phyloP scores from a whole-genome alignment of 2,329 filamentous ascomycete genomes.

The Colletotrichum sp. region DNA sequence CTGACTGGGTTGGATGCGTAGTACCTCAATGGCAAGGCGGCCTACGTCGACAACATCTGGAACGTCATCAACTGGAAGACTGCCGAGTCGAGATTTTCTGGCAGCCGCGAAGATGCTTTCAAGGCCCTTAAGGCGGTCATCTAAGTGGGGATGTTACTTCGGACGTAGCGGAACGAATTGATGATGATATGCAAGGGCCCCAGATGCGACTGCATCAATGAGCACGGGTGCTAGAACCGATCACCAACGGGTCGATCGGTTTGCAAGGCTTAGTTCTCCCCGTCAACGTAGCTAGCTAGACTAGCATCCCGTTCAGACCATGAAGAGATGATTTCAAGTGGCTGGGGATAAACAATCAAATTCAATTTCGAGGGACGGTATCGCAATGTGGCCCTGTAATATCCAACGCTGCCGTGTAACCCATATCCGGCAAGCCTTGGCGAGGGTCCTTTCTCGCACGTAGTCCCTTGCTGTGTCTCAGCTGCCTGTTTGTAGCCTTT shows the following conservation, averaged over 20 bases:
- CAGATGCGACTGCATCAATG: no score
- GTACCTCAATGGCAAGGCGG: constrained; percentile 78
- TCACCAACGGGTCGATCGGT: not conserved
- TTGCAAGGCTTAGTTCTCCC: not conserved
- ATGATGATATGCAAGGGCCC: not conserved
- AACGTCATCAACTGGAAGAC: constrained; percentile 80
- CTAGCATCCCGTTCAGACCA: not conserved
- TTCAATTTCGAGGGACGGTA: not conserved
- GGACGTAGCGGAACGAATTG: not conserved
- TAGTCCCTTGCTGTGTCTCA: constrained; percentile 5
- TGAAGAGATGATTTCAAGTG: not conserved
- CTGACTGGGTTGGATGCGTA: constrained; percentile 43
- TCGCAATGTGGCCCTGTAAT: not conserved
- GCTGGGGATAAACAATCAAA: not conserved
- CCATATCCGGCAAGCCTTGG: not conserved
- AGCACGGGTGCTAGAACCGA: not conserved
- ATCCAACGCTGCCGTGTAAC: not conserved
- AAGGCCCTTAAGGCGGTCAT: constrained; percentile 48
- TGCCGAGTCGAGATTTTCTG: constrained; percentile 66
- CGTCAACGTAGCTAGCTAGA: not conserved
- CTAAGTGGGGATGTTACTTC: constrained; percentile 26
- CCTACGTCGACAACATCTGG: constrained; percentile 80
- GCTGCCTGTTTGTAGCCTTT: not conserved
- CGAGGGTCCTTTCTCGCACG: not conserved
- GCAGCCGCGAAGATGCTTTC: constrained; percentile 51